A percentile compares a stretch with the other conserved stretches of the same genome.
phyloP scores from a whole-genome alignment of 257 asterid genomes.

The Nyctanthes arbortristis region DNA sequence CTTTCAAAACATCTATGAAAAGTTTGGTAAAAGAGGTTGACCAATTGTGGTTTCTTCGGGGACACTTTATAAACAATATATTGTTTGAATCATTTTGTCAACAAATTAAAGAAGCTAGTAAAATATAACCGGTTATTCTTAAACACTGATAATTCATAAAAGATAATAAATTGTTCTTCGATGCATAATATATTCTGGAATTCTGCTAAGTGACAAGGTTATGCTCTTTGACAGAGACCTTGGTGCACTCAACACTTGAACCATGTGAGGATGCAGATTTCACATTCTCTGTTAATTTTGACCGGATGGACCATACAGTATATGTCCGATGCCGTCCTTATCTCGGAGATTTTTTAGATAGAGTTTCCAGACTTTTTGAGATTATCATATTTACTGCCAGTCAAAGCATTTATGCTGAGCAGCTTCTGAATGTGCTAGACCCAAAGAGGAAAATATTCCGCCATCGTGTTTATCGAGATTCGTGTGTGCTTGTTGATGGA shows the following conservation, averaged over 20 bases:
- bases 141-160: too few species aligned
- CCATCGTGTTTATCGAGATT: constrained; percentile 93
- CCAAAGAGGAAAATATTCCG: constrained; percentile 91
- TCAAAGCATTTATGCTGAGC: constrained; percentile 96
- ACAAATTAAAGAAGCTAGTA: too few species aligned
- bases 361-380: constrained; percentile 76
- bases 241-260: constrained; percentile 96
- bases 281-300: constrained; percentile 83
- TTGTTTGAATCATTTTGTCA: too few species aligned
- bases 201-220: too few species aligned
- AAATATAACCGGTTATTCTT: too few species aligned
- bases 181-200: too few species aligned
- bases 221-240: constrained; percentile 72
- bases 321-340: constrained; percentile 90
- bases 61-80: too few species aligned
- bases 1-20: background rate
- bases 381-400: constrained; percentile 94
- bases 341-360: constrained; percentile 78
- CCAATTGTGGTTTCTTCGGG: too few species aligned
- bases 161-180: too few species aligned
- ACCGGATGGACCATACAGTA: constrained; percentile 68
- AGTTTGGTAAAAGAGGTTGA: background rate
- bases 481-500: constrained; percentile 86
- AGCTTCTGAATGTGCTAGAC: constrained; percentile 81
- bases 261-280: constrained; percentile 85